phyloP scores from a whole-genome alignment of 1,284 basidiomycete species.

The Boletus mariae region DNA sequence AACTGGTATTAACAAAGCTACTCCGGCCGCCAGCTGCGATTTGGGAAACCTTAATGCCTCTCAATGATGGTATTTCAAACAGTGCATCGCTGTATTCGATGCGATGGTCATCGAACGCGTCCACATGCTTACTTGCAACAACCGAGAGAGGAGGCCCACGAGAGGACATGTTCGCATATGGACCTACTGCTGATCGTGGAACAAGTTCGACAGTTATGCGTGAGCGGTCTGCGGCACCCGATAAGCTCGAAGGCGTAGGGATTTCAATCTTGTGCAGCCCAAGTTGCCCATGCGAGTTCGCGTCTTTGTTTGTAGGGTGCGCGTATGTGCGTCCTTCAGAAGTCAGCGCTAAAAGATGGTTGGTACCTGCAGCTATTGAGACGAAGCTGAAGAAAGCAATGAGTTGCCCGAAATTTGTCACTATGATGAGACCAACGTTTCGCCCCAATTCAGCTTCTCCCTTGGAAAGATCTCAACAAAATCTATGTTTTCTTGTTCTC shows the following conservation, averaged over 20 bases:
- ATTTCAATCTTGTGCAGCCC: constrained; percentile 68
- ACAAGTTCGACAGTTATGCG: constrained; percentile 53
- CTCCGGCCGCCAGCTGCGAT: constrained; percentile 73
- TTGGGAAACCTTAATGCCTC: constrained; percentile 62
- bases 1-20: constrained; percentile 67
- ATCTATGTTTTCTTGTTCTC: constrained; percentile 49
- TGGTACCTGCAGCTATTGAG: constrained; percentile 69
- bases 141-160: constrained; percentile 23
- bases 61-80: constrained; percentile 79
- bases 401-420: constrained; percentile 4
- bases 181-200: constrained; percentile 54
- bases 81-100: constrained; percentile 73
- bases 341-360: constrained; percentile 86
- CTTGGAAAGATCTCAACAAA: constrained; percentile 50
- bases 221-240: constrained; percentile 21
- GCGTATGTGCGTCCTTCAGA: constrained; percentile 79
- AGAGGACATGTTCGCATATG: constrained; percentile 44
- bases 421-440: constrained; percentile 42
- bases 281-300: constrained; percentile 86
- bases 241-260: constrained; percentile 35
- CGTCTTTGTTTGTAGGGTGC: constrained; percentile 71
- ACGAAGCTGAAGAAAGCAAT: constrained; percentile 49
- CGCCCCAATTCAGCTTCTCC: constrained; percentile 47
- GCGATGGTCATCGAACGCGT: constrained; percentile 42
- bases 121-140: constrained; percentile 31